These are phyloP conservation scores for Anisodus acutangulus DNA, from an alignment of 257 asterid genomes.

Conservation along the genomic window DNA sequence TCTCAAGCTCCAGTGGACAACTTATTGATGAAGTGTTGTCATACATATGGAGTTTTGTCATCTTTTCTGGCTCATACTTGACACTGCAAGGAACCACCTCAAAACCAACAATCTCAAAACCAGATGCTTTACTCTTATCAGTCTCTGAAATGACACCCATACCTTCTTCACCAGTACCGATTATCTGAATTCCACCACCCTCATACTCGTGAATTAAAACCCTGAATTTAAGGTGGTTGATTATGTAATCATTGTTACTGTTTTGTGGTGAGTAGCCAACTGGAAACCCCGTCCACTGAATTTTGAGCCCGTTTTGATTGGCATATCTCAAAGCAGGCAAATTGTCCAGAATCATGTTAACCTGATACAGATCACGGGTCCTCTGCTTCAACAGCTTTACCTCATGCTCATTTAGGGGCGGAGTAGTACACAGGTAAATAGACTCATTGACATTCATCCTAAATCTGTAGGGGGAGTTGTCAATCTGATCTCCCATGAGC, in stretches of 20 bases:
- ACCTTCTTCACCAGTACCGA: slow-evolving; percentile 80
- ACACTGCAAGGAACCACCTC: slow-evolving; percentile 82
- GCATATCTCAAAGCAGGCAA: slow-evolving; percentile 79
- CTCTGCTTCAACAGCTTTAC: slow-evolving; percentile 80
- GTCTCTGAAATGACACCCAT: slow-evolving; percentile 70
- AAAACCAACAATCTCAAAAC: slow-evolving; percentile 81
- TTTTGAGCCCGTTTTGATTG: slow-evolving; percentile 64
- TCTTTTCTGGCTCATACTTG: slow-evolving; percentile 69
- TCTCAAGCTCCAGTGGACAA: slow-evolving; percentile 67
- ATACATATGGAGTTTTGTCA: slow-evolving; percentile 62
- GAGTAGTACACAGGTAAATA: slow-evolving; percentile 70
- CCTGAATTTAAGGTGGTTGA: slow-evolving; percentile 73
- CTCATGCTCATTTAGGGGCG: slow-evolving; percentile 64
- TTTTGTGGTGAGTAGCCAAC: slow-evolving; percentile 68
- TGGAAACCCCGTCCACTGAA: slow-evolving; percentile 83
- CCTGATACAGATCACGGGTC: slow-evolving; percentile 76
- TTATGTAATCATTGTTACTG: slow-evolving; percentile 69
- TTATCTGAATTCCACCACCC: slow-evolving; percentile 72
- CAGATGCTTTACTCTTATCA: slow-evolving; percentile 70
- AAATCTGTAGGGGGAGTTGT: slow-evolving; percentile 77
- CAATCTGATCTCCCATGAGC: slow-evolving; percentile 83
- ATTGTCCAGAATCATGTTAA: slow-evolving; percentile 76
- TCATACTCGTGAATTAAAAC: slow-evolving; percentile 79
- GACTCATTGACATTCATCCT: slow-evolving; percentile 72
- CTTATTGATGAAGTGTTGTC: slow-evolving; percentile 51